phyloP scores from a whole-genome alignment of 768 basidiomycete genomes.

The Asterophora parasitica region DNA sequence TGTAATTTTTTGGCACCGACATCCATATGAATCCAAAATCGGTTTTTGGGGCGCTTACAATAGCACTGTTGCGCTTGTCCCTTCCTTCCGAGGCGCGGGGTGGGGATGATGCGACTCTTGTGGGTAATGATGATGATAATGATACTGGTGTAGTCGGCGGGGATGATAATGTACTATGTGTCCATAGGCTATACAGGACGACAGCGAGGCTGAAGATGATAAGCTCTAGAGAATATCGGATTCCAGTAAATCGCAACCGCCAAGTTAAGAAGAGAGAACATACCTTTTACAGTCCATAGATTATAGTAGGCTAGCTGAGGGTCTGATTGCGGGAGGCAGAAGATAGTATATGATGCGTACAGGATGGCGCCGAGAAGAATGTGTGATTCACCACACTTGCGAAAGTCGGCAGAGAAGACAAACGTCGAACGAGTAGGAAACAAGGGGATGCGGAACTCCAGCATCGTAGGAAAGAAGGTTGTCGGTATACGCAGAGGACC shows the following conservation, averaged over 20 bases:
- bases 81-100: constrained; percentile 34
- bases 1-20: constrained; percentile 85
- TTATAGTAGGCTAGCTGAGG: constrained; percentile 24
- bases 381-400: constrained; percentile 59
- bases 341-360: constrained; percentile 49
- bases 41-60: constrained; percentile 32
- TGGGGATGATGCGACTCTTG: constrained; percentile 35
- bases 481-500: constrained; percentile 18
- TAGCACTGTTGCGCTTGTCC: constrained; percentile 37
- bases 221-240: constrained; percentile 42
- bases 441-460: constrained; percentile 41
- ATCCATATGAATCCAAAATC: constrained; percentile 81
- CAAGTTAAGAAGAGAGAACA: constrained; percentile 8
- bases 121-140: constrained; percentile 16
- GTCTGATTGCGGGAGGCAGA: constrained; percentile 25
- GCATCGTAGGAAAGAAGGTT: constrained; percentile 43
- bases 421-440: constrained; percentile 36
- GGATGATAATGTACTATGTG: constrained; percentile 43
- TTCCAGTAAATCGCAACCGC: constrained; percentile 3
- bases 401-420: constrained; percentile 54
- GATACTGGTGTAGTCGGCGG: constrained; percentile 13
- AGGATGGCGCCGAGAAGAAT: constrained; percentile 61
- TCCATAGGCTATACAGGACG: constrained; percentile 57
- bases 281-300: constrained; percentile 52
- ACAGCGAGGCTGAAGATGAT: constrained; percentile 48